These are phyloP conservation scores for Porphyrellus sp. DNA, from an alignment of 1,284 basidiomycete species.

Conservation along the genomic window DNA sequence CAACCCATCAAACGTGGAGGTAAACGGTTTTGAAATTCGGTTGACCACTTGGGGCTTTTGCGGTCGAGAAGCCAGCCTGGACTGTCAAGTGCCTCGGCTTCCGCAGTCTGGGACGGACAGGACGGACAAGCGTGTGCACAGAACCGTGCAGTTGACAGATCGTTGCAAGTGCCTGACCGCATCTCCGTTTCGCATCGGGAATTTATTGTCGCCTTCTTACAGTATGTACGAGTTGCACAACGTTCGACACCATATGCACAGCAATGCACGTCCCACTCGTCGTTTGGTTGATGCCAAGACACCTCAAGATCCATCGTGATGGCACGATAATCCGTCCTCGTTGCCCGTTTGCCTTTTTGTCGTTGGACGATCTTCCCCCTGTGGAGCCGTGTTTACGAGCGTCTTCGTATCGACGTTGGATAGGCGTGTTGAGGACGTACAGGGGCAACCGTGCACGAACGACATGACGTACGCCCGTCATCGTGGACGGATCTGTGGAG, in stretches of 20 bases:
- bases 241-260: neutral
- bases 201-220: neutral
- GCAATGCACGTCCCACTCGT: neutral
- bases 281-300: neutral
- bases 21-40: slow-evolving; percentile 55
- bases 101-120: neutral
- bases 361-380: slow-evolving; percentile 1
- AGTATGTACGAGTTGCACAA: slow-evolving; percentile 8
- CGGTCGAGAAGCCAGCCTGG: slow-evolving; percentile 3
- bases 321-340: neutral
- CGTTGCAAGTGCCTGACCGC: slow-evolving; percentile 12
- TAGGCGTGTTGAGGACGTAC: slow-evolving; percentile 5
- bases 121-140: neutral
- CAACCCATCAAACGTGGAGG: slow-evolving; percentile 73
- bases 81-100: neutral
- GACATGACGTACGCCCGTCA: neutral
- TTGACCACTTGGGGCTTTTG: neutral
- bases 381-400: slow-evolving; percentile 17
- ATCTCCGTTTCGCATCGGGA: slow-evolving; percentile 6
- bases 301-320: neutral
- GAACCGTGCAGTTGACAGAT: slow-evolving; percentile 12
- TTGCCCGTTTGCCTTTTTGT: neutral
- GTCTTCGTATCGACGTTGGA: neutral
- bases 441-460: neutral
- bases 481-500: neutral